Percentiles rank a stretch among this genome's conserved stretches.
Evolutionary conservation across 176 grass and related monocot species (phyloP).

Genomic region (Cenchrus purpureus): DNA sequence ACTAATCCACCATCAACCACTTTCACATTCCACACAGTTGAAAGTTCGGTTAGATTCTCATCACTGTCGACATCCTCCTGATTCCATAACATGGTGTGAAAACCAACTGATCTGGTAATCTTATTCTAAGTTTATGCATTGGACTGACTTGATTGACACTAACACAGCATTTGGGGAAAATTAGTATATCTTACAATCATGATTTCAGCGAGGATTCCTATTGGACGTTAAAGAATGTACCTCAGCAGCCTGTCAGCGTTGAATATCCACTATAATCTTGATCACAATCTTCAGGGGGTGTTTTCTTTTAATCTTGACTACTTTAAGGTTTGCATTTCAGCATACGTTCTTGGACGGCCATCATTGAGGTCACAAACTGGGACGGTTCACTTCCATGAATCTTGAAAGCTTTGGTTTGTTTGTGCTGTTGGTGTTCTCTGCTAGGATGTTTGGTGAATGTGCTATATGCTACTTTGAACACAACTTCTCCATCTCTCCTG

Average conservation of each 20-base stretch:
- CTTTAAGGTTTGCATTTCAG: not conserved
- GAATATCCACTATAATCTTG: not conserved
- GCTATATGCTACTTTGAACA: not conserved
- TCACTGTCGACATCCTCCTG: not conserved
- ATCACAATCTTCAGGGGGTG: slow-evolving; percentile 8
- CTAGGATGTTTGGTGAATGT: not conserved
- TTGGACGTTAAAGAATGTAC: not conserved
- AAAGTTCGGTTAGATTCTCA: not conserved
- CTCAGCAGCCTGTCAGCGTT: slow-evolving; percentile 2
- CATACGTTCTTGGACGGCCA: not conserved
- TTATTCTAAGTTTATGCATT: not conserved
- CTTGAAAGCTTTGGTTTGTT: not conserved
- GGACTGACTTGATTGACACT: not conserved
- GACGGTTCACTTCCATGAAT: not conserved
- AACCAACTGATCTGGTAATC: not conserved
- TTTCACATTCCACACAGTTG: not conserved
- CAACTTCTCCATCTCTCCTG: not conserved
- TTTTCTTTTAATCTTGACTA: not conserved
- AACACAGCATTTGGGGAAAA: not conserved
- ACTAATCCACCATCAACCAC: not conserved
- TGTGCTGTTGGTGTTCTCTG: not conserved
- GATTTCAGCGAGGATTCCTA: not conserved
- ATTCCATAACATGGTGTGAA: not conserved
- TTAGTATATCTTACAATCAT: not conserved
- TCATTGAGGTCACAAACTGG: slow-evolving; percentile 4